A percentile compares a stretch with the other conserved stretches of the same genome.
Conservation (phyloP, 2,329 filamentous ascomycete species). For the Trichoderma sp. region DNA sequence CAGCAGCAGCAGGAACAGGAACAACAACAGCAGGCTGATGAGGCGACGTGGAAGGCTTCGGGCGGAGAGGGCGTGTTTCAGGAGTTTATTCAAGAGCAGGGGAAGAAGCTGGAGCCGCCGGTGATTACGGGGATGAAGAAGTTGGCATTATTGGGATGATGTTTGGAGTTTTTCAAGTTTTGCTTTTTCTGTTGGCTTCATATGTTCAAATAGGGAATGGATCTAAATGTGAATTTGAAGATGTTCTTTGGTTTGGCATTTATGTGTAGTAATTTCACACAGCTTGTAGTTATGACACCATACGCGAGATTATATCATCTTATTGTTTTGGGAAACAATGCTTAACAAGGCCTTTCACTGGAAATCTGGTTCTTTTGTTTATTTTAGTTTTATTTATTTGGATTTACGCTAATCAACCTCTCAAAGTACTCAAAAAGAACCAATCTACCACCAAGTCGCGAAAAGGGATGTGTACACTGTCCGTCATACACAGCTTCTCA, state of each 20-base stretch:
- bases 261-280: no score
- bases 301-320: no score
- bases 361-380: neutral
- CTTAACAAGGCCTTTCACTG: neutral
- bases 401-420: neutral
- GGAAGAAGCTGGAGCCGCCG: slow-evolving; percentile 53
- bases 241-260: no score
- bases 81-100: slow-evolving; percentile 53
- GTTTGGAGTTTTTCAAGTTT: neutral
- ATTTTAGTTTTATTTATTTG: neutral
- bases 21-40: slow-evolving; percentile 30
- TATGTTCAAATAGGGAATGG: neutral
- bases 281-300: no score
- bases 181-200: neutral
- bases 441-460: neutral
- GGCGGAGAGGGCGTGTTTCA: slow-evolving; percentile 58
- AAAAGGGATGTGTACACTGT: neutral
- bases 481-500: neutral
- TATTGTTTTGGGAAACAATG: no score
- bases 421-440: neutral
- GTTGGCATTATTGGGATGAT: slow-evolving; percentile 55
- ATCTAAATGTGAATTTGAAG: neutral
- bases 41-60: slow-evolving; percentile 42
- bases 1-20: slow-evolving; percentile 30
- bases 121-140: slow-evolving; percentile 54